A percentile compares a stretch with the other conserved stretches of the same genome.
phyloP scores from a whole-genome alignment of 2,329 filamentous ascomycete species.

The Aspergillus jensenii region DNA sequence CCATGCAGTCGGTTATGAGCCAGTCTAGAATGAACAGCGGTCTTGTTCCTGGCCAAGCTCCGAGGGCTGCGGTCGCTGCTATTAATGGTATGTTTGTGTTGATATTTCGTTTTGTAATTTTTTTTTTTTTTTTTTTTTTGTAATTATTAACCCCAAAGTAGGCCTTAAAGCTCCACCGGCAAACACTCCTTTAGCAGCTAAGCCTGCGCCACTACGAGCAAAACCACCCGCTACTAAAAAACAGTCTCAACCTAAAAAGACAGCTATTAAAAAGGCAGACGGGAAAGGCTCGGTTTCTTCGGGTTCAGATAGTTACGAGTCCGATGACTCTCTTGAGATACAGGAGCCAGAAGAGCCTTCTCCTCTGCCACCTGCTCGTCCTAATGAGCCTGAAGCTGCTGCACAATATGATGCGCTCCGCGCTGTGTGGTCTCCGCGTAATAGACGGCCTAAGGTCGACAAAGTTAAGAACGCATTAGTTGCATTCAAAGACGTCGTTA shows the following conservation, averaged over 20 bases:
- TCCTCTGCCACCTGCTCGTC: slow-evolving; percentile 54
- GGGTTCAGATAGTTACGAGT: slow-evolving; percentile 50
- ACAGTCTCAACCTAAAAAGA: slow-evolving; percentile 22
- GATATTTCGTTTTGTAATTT: not conserved
- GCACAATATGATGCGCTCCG: slow-evolving; percentile 61
- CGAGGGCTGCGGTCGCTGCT: slow-evolving; percentile 3
- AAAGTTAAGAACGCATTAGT: slow-evolving; percentile 56
- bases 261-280: slow-evolving; percentile 23
- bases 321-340: slow-evolving; percentile 53
- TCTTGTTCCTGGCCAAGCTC: not conserved
- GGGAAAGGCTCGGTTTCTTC: slow-evolving; percentile 41
- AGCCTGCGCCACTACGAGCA: slow-evolving; percentile 16
- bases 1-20: slow-evolving; percentile 21
- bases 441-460: slow-evolving; percentile 49
- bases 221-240: slow-evolving; percentile 25
- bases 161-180: slow-evolving; percentile 14
- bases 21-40: slow-evolving; percentile 6
- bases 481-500: slow-evolving; percentile 60
- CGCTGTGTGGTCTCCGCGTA: slow-evolving; percentile 60
- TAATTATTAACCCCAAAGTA: not conserved
- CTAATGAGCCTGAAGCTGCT: slow-evolving; percentile 53
- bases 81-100: slow-evolving; percentile 14
- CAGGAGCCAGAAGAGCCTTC: slow-evolving; percentile 54
- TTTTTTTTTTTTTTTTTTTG: no score
- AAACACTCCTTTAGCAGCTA: slow-evolving; percentile 10